Evolutionary conservation across 192 early-diverging fungal species (phyloP), one percentile per base, ranked within the genome.

Genomic region (Cetraspora pellucida): DNA sequence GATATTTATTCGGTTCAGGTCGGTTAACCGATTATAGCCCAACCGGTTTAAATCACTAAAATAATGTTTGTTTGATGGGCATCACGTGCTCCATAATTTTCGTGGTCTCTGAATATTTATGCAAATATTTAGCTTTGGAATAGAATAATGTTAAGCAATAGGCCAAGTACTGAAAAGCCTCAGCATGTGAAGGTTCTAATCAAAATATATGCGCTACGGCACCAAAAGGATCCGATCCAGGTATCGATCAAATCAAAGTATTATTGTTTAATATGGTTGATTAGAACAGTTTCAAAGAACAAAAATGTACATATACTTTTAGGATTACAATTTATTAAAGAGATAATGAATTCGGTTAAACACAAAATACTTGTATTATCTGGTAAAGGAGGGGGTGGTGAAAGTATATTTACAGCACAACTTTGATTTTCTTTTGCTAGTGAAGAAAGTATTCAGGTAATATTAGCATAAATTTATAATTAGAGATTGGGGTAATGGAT

Each of bases 351-450:
- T 3, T 78, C 61, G 30, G 87, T 92, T 28, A 93, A 93, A 81
- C 93, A 96, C 83, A 96, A 96, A 69, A 84, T 98, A n/a, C 85
- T 99, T 10, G 91, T 99, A 13, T 91, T 99, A 27, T 97, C 95
- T 0, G 98, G 98, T 28, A 99, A 99, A 81, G 98, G 98, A 75
- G 98, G 98, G 44, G 98, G 98, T 2, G 98, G 98, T 65, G 98
- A 99, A 84, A 91, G 90, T 10, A 97, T 94, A 37, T 93, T 96
- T 59, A 94, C 96, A 8, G 89, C 95, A 11, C 92, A 97, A 75
- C 91, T 99, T 10, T 91, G 94, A 0, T 93, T 96, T 75, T 90
- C 96, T 3, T 85, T 99, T 9, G 85, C 89, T 1, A 78, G 89
- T 28, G 84, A 85, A 63, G 85, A 87, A 57, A 70, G 74, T 27